Percentiles rank a stretch among this genome's conserved stretches.
Conservation (phyloP, 1,284 basidiomycete species). For the Apiotrichum akiyoshidainum region DNA sequence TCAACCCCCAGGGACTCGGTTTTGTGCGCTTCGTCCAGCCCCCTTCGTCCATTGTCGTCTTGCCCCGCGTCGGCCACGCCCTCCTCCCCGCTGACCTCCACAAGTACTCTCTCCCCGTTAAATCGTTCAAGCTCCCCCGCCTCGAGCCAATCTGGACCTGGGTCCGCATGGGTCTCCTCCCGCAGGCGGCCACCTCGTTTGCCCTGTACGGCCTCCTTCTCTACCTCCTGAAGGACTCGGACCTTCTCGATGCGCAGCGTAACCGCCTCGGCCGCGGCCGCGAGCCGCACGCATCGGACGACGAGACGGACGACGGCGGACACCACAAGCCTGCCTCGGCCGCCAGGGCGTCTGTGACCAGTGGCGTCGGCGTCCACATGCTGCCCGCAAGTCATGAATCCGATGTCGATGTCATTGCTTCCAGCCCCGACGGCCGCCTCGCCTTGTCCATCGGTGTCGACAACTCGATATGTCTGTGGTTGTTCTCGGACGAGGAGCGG, state of each 20-base stretch:
- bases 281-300: constrained; percentile 19
- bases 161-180: constrained; percentile 75
- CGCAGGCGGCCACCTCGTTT: constrained; percentile 73
- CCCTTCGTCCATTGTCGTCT: constrained; percentile 69
- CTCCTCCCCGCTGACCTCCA: constrained; percentile 42
- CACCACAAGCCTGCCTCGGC: background rate
- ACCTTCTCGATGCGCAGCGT: constrained; percentile 80
- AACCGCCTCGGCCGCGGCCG: constrained; percentile 50
- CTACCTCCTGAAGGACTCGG: constrained; percentile 88
- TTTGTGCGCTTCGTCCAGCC: constrained; percentile 78
- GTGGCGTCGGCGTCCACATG: constrained; percentile 57
- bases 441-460: constrained; percentile 70
- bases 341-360: constrained; percentile 3
- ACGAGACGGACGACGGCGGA: constrained; percentile 10
- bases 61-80: constrained; percentile 51
- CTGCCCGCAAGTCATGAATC: constrained; percentile 71
- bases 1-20: constrained; percentile 69
- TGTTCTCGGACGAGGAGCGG: constrained; percentile 24
- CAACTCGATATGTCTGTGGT: constrained; percentile 53
- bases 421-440: constrained; percentile 62
- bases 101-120: constrained; percentile 32
- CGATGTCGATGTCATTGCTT: constrained; percentile 76
- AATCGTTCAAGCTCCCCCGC: constrained; percentile 44
- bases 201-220: constrained; percentile 73
- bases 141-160: constrained; percentile 62